phyloP scores from a whole-genome alignment of 805 yeast species.

The Brettanomyces sp. region DNA sequence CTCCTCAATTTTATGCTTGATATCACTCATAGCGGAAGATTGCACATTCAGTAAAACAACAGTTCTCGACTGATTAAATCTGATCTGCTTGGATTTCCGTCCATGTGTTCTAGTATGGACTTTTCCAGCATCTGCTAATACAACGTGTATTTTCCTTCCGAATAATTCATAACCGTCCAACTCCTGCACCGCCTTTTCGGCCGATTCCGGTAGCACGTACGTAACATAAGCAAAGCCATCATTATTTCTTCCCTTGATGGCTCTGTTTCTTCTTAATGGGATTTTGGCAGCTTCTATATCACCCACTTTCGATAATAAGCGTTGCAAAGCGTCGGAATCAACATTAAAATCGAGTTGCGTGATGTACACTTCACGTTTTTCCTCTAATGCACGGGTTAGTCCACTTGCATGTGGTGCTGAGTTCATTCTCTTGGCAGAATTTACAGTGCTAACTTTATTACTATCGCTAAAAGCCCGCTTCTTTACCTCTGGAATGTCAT shows the following conservation, averaged over 20 bases:
- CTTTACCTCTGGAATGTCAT: not conserved
- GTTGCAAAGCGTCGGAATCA: slow-evolving; percentile 28
- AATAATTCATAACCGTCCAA: slow-evolving; percentile 32
- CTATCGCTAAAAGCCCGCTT: not conserved
- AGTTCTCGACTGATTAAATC: not conserved
- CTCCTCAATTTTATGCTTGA: not conserved
- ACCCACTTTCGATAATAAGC: slow-evolving; percentile 42
- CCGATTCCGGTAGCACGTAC: slow-evolving; percentile 33
- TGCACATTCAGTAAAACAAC: not conserved
- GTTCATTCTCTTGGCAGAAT: slow-evolving; percentile 11
- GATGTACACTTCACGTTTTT: slow-evolving; percentile 49
- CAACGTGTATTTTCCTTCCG: slow-evolving; percentile 40
- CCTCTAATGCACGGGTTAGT: no score
- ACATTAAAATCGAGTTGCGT: slow-evolving; percentile 42
- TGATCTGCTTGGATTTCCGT: not conserved
- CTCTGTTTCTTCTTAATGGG: slow-evolving; percentile 30
- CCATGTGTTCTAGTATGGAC: not conserved
- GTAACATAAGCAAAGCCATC: slow-evolving; percentile 64
- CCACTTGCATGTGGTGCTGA: no score
- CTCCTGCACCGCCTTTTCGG: slow-evolving; percentile 33
- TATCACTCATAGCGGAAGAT: not conserved
- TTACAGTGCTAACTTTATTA: not conserved
- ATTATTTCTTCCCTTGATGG: slow-evolving; percentile 27
- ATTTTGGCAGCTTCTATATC: slow-evolving; percentile 40
- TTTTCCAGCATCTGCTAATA: slow-evolving; percentile 28